A percentile compares a stretch with the other conserved stretches of the same genome.
Conservation (phyloP, 306 rosid genomes). For the Citrullus mucosospermus region DNA sequence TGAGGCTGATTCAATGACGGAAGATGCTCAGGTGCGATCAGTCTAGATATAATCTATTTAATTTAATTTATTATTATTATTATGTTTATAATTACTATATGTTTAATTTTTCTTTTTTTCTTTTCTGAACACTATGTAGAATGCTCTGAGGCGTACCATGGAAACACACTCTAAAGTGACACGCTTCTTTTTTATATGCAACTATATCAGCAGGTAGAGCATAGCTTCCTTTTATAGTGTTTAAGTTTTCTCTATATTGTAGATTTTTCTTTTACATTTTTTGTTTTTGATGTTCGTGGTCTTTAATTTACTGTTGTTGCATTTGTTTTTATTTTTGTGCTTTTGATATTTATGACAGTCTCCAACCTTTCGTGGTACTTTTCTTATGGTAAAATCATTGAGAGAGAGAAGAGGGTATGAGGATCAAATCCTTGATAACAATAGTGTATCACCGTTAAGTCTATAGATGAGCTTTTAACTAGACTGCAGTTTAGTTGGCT, state of each 20-base stretch:
- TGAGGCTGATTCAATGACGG: conserved; percentile 98
- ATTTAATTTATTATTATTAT: background rate
- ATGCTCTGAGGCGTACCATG: conserved; percentile 90
- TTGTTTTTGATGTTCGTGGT: background rate
- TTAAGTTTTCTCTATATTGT: background rate
- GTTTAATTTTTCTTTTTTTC: background rate
- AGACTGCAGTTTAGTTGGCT: background rate
- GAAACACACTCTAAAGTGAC: conserved; percentile 92
- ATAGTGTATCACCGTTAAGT: background rate
- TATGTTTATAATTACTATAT: background rate
- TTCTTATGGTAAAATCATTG: background rate
- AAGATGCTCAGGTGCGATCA: conserved; percentile 84
- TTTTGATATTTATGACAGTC: background rate
- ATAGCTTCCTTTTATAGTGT: background rate
- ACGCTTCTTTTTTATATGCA: conserved; percentile 88
- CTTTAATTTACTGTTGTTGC: background rate
- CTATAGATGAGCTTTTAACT: background rate
- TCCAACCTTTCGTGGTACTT: background rate
- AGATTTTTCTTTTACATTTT: background rate
- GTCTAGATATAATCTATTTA: background rate
- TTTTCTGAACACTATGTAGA: conserved; percentile 30
- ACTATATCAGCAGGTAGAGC: conserved; percentile 79
- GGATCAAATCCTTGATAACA: background rate
- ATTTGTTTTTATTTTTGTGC: background rate
- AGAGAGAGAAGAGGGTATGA: background rate